Conservation (phyloP, 768 basidiomycete genomes). For the Lentinula raphanica region DNA sequence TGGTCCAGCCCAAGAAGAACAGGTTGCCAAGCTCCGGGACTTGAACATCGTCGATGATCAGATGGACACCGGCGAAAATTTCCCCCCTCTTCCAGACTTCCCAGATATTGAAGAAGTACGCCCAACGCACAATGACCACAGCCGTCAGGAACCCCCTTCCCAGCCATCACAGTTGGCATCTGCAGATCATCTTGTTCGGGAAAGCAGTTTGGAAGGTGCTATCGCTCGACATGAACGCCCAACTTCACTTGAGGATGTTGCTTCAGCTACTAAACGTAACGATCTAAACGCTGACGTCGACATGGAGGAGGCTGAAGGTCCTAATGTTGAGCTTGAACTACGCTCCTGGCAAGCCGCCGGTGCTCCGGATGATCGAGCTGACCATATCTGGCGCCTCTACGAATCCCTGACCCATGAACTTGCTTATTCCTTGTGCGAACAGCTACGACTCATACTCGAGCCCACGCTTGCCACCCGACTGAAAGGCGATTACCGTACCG, state of each 20-base stretch:
- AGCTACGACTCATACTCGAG: constrained; percentile 92
- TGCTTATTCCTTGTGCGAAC: constrained; percentile 89
- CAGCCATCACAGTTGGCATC: constrained; percentile 11
- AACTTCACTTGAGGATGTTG: constrained; percentile 5
- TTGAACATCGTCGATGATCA: constrained; percentile 71
- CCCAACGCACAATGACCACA: constrained; percentile 15
- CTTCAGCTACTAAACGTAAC: background rate
- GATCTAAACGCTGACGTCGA: constrained; percentile 26
- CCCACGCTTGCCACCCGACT: constrained; percentile 92
- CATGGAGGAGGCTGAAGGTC: constrained; percentile 26
- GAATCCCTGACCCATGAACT: constrained; percentile 87
- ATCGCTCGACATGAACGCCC: constrained; percentile 29
- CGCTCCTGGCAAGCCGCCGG: constrained; percentile 58
- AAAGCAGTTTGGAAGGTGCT: constrained; percentile 40
- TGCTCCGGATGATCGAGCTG: constrained; percentile 50
- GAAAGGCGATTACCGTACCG: constrained; percentile 95
- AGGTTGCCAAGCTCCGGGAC: constrained; percentile 75
- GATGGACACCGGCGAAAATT: constrained; percentile 19
- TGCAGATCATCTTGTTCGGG: constrained; percentile 21
- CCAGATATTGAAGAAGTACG: too few relatives aligned
- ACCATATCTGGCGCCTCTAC: constrained; percentile 88
- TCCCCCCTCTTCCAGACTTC: constrained; percentile 44
- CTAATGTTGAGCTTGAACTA: constrained; percentile 43
- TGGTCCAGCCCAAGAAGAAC: constrained; percentile 80
- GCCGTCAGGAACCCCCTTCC: constrained; percentile 15